Percentiles rank a stretch among this genome's conserved stretches.
Conservation (phyloP, 176 grass and related monocot genomes). For the Musa beccarii region DNA sequence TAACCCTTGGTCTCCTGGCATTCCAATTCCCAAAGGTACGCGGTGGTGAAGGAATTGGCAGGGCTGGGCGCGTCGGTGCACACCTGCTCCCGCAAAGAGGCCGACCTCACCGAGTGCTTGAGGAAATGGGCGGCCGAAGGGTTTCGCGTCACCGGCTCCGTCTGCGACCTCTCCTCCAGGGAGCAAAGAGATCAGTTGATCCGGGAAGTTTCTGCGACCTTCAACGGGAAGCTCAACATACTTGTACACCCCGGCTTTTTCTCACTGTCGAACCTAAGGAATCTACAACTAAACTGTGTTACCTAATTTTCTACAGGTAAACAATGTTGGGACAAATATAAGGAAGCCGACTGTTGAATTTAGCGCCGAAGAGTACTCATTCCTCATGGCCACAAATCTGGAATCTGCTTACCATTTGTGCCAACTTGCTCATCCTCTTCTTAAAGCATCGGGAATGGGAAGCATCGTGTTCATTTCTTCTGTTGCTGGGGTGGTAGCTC, state of each 20-base stretch:
- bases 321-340: conserved; percentile 77
- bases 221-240: conserved; percentile 48
- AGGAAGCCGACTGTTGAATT: conserved; percentile 48
- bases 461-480: conserved; percentile 87
- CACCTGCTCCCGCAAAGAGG: conserved; percentile 49
- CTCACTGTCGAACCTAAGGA: background rate
- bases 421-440: conserved; percentile 82
- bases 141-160: conserved; percentile 42
- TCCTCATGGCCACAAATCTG: conserved; percentile 70
- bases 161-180: conserved; percentile 41
- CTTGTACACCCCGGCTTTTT: conserved; percentile 21
- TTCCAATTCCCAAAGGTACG: conserved; percentile 12
- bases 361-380: conserved; percentile 55
- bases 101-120: conserved; percentile 33
- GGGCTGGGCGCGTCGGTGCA: conserved; percentile 43
- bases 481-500: conserved; percentile 24
- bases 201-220: conserved; percentile 23
- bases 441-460: conserved; percentile 54
- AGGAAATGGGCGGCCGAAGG: conserved; percentile 40
- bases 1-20: background rate
- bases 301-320: conserved; percentile 42
- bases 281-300: background rate
- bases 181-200: conserved; percentile 39
- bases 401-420: conserved; percentile 76
- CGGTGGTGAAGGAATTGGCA: conserved; percentile 53